Evolutionary conservation across 805 yeast species (phyloP), one percentile per base, ranked within the genome.

Genomic region (Blastobotrys mokoenaii): DNA sequence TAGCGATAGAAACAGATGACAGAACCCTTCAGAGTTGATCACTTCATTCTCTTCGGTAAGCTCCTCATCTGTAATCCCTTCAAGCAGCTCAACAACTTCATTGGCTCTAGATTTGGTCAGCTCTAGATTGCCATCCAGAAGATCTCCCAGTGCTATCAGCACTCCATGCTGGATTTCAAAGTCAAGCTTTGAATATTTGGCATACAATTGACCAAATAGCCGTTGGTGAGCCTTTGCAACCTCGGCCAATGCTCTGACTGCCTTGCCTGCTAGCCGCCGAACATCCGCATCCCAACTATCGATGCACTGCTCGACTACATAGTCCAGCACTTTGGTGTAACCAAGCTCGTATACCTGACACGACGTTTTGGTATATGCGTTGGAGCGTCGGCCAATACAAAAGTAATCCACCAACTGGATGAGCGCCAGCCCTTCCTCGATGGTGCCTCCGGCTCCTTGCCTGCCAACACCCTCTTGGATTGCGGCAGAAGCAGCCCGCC

Each of bases 401-500:
- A 70, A 62, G 51, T 66, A 78, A 46, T 79, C 82, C 41, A 87
- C 69, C 0, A 69, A 48, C 48, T 86, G 86, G 32, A 87, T 73
- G 1, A 85, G 57, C 12, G 60, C 51, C 11, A 67, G 49, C 3
- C 60, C 61, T 3, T 52, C 42, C 2, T 47, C 51, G 55, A 78
- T 64, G 27, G 46, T 29, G 6, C 30, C 45, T 10, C 40, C 35
- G 10, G 63, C 64, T 1, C 84, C 84, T 57, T 78, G 80, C 32
- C 97, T 66, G 0, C 97, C 97, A 2, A 86, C 59, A 12, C 83
- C 69, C 56, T 89, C 97, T 58, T 89, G 97, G 5, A 89, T 55
- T 0, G 93, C 90, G 0, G 97, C 96, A 3, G 86, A 70, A 1
- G 89, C 81, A 14, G 96, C 89, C 46, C 94, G 69, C 46, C 96